phyloP scores from a whole-genome alignment of 2,329 filamentous ascomycete genomes.

The Graphium sp. region DNA sequence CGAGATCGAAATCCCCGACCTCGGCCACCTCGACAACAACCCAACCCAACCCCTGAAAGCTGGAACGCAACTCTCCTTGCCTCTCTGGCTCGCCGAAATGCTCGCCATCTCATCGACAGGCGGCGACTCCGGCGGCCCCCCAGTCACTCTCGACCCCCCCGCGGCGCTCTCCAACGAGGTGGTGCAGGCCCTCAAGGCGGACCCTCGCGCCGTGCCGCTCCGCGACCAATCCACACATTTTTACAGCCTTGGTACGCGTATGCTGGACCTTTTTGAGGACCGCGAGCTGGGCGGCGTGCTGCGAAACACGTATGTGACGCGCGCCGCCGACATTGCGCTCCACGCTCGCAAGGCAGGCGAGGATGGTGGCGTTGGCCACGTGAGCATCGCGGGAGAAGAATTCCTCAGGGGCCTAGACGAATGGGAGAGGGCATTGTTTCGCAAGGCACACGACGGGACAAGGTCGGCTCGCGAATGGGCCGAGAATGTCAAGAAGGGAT shows the following conservation, averaged over 20 bases:
- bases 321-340: conserved; percentile 70
- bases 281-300: conserved; percentile 57
- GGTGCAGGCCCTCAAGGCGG: conserved; percentile 77
- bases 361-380: conserved; percentile 36
- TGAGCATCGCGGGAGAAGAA: conserved; percentile 38
- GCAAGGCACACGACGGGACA: conserved; percentile 56
- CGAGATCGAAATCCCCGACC: conserved; percentile 70
- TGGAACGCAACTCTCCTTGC: conserved; percentile 66
- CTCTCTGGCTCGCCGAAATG: conserved; percentile 90
- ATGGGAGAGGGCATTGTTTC: conserved; percentile 65
- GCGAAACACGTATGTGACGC: conserved; percentile 61
- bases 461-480: conserved; percentile 57
- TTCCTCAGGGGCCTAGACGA: conserved; percentile 83
- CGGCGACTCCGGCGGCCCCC: conserved; percentile 30
- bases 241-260: conserved; percentile 69
- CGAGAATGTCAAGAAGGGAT: conserved; percentile 30
- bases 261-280: conserved; percentile 85
- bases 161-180: conserved; percentile 62
- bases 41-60: conserved; percentile 53
- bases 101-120: conserved; percentile 52
- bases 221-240: conserved; percentile 75
- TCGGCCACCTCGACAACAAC: conserved; percentile 83
- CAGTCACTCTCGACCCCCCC: conserved; percentile 71
- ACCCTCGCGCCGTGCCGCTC: conserved; percentile 71
- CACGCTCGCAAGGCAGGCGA: conserved; percentile 75